Evolutionary conservation across 139 green algal genomes (phyloP), one percentile per base, ranked within the genome.

Genomic region (Asterochloris sp.): DNA sequence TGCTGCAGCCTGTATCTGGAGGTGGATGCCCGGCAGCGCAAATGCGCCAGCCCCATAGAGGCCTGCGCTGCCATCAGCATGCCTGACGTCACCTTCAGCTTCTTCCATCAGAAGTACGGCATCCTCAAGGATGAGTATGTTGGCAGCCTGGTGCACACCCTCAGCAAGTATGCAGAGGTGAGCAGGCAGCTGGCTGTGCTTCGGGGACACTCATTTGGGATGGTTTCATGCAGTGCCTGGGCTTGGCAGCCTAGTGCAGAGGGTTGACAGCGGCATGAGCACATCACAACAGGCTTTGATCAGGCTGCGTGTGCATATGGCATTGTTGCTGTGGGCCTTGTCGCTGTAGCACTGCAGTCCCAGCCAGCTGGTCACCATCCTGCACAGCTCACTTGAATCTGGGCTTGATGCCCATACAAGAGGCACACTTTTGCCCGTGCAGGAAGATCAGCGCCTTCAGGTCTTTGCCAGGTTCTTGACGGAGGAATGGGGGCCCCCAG

Each of bases 21-120:
- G 12, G 28, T 66, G 26, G 88, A 92, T 78, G 83, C 78, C 0
- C 77, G 88, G 61, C 73, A 88, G 16, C 68, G 78, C 21, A 89
- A 89, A 78, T 76, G 88, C 74, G 84, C 84, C 0, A 79, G 74
- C 11, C 21, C 66, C 66, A 2, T 71, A 8, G 78, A 76, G 26
- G 84, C 89, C 76, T 83, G 83, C 21, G 78, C 89, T 26, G 85
- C 85, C 71, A 88, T 87, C 82, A 85, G 62, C 13, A 83, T 92
- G 73, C 88, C 88, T 8, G 88, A 92, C 78, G 83, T 92, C 19
- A 85, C 88, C 23, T 92, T 92, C 64, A 85, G 81, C n/a, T 88
- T 88, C 83, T 92, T 92, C 80, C 79, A 82, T 76, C 89, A 92
- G 84, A 92, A 92, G 86, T 90, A 84, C 77, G 86, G 61, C 16